Percentiles rank a stretch among this genome's conserved stretches.
Evolutionary conservation across 1,284 basidiomycete species (phyloP).

Genomic region (Takashimella tepidaria): DNA sequence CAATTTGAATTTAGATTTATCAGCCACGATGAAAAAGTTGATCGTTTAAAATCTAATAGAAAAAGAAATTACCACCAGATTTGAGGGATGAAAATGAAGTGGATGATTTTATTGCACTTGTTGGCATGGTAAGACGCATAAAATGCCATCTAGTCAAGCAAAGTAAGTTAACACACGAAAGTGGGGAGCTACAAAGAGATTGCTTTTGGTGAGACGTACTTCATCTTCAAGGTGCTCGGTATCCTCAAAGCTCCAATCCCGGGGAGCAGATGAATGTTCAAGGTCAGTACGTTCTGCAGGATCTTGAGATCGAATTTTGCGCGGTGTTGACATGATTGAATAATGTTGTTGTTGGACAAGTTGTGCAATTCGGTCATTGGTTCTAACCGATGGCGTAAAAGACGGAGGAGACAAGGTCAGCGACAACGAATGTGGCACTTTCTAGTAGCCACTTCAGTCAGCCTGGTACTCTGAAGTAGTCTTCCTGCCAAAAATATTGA

Average conservation of each 20-base stretch:
- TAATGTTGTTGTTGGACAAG: background rate
- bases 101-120: conserved; percentile 69
- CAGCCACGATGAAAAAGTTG: background rate
- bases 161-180: background rate
- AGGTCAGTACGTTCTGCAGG: conserved; percentile 20
- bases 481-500: background rate
- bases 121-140: conserved; percentile 85
- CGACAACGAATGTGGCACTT: background rate
- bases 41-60: background rate
- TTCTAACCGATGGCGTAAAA: background rate
- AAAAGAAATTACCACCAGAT: conserved; percentile 69
- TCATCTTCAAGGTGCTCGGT: conserved; percentile 30
- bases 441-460: no score
- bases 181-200: background rate
- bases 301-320: conserved; percentile 19
- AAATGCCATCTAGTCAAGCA: conserved; percentile 61
- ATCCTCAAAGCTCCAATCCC: background rate
- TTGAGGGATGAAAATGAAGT: conserved; percentile 73
- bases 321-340: conserved; percentile 15
- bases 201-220: no score
- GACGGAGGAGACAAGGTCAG: no score
- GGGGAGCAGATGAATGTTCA: conserved; percentile 5
- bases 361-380: background rate
- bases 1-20: conserved; percentile 1
- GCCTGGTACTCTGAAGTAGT: no score